phyloP scores from a whole-genome alignment of 2,329 filamentous ascomycete species.

The Aspergillus tamarii region DNA sequence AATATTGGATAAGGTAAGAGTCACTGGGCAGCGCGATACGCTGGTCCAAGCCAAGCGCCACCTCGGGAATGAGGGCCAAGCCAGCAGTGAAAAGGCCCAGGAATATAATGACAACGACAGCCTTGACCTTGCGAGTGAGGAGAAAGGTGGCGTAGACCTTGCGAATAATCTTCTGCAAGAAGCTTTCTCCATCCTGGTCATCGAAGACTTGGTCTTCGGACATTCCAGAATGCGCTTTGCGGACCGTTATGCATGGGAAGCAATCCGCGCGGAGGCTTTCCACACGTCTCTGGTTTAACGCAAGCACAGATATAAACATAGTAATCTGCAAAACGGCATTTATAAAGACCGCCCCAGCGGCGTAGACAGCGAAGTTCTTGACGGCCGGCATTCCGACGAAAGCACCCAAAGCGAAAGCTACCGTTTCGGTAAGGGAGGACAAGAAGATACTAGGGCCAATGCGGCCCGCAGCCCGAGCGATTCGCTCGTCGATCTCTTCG shows the following conservation, averaged over 20 bases:
- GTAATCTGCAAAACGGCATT: slow-evolving; percentile 97
- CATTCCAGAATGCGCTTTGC: slow-evolving; percentile 67
- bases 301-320: slow-evolving; percentile 90
- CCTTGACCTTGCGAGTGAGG: slow-evolving; percentile 78
- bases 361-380: slow-evolving; percentile 94
- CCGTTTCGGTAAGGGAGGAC: slow-evolving; percentile 91
- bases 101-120: slow-evolving; percentile 76
- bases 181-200: slow-evolving; percentile 75
- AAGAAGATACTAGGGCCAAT: slow-evolving; percentile 97
- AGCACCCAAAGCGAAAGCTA: slow-evolving; percentile 87
- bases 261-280: slow-evolving; percentile 89
- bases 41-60: slow-evolving; percentile 89
- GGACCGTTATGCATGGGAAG: slow-evolving; percentile 84
- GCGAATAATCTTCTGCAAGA: slow-evolving; percentile 84
- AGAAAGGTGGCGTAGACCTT: slow-evolving; percentile 84
- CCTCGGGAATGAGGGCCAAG: slow-evolving; percentile 79
- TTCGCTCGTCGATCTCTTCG: slow-evolving; percentile 80
- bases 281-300: slow-evolving; percentile 87
- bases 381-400: slow-evolving; percentile 98
- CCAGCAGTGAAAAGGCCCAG: slow-evolving; percentile 84
- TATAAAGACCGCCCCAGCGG: slow-evolving; percentile 93
- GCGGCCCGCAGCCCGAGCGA: slow-evolving; percentile 85
- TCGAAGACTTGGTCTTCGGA: slow-evolving; percentile 71
- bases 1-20: slow-evolving; percentile 94
- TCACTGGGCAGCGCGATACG: slow-evolving; percentile 90